Evolutionary conservation across 768 basidiomycete genomes (phyloP), one percentile per base, ranked within the genome.

Genomic region (Podaxis mareebaensis): DNA sequence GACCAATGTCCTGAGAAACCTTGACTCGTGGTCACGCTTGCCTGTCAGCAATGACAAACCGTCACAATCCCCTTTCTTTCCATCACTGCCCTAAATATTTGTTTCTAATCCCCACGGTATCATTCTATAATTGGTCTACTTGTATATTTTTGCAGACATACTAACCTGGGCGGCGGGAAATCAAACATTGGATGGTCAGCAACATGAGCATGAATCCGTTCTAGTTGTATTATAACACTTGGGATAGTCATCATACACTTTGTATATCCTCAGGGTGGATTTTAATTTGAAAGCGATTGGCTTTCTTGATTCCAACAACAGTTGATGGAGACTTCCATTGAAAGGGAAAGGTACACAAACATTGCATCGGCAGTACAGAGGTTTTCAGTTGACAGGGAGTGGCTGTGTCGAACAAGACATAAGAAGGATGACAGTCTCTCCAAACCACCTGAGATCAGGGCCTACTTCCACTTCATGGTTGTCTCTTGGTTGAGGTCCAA

Each of bases 401-500:
- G 44, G 20, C 44, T 20, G 44, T 7, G n/a, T 17, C 44, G 20
- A 51, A 26, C 24, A 51, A 4, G 11, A 51, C 20, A 51, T 15
- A 24, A 51, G 24, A 28, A 28, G 5, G n/a, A 44, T 44, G 13
- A 22, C 22, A 33, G 42, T 44, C n/a, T 11, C 24, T 26, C 22
- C 22, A 51, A 51, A 51, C 26, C 22, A 3, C n/a, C 17, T 17
- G 38, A 55, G 17, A n/a, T 11, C 17, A 46, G 3, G 15, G 7
- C 20, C 17, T 36, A 60, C 12, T 26, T n/a, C 58, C 58, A 60
- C 33, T n/a, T 49, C 12, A 60, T 20, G 4, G 48, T 38, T n/a
- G 46, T 38, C 13, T 49, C 66, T 11, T 65, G 64, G 61, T 86
- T 85, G 69, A 89, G 70, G 61, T 82, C 76, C 11, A 80, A 70